Evolutionary conservation across 2,329 filamentous ascomycete genomes (phyloP).

Genomic region (Eutypa lata): DNA sequence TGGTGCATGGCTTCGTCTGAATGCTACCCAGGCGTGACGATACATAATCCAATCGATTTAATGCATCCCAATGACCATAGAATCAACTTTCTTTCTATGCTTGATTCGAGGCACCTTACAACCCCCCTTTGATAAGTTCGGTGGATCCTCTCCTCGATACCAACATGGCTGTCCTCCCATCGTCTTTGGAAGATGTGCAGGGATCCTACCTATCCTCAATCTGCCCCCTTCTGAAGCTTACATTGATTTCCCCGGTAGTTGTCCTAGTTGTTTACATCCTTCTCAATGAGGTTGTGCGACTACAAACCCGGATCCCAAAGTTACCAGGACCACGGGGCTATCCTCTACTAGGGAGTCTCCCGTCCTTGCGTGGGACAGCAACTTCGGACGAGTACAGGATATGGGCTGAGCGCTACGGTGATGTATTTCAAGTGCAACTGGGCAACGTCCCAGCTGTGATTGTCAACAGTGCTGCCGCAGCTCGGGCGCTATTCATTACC

Average conservation of each 20-base stretch:
- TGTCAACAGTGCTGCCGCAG: constrained; percentile 64
- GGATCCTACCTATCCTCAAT: constrained; percentile 1
- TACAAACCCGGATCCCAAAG: constrained; percentile 10
- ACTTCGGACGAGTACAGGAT: constrained; percentile 23
- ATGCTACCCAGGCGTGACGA: too few species aligned
- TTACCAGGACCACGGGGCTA: constrained; percentile 14
- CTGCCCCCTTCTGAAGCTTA: not conserved
- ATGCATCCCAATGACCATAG: too few species aligned
- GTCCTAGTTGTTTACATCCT: constrained; percentile 7
- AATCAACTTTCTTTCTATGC: too few species aligned
- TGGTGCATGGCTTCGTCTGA: too few species aligned
- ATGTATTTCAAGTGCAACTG: constrained; percentile 32
- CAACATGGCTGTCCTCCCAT: constrained; percentile 9
- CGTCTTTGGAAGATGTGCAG: constrained; percentile 1
- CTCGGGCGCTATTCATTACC: constrained; percentile 62
- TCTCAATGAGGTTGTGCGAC: constrained; percentile 10
- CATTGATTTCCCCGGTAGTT: constrained; percentile 3
- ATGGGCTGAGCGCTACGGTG: constrained; percentile 27
- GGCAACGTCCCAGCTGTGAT: constrained; percentile 58
- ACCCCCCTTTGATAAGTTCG: too few species aligned
- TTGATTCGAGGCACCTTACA: too few species aligned
- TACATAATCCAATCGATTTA: too few species aligned
- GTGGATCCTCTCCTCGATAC: not conserved
- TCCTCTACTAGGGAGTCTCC: constrained; percentile 13
- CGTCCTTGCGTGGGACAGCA: constrained; percentile 11